A percentile compares a stretch with the other conserved stretches of the same genome.
These are phyloP conservation scores for Coniosporium tulheliwenetii DNA, from an alignment of 2,329 filamentous ascomycete genomes.

Conservation along the genomic window DNA sequence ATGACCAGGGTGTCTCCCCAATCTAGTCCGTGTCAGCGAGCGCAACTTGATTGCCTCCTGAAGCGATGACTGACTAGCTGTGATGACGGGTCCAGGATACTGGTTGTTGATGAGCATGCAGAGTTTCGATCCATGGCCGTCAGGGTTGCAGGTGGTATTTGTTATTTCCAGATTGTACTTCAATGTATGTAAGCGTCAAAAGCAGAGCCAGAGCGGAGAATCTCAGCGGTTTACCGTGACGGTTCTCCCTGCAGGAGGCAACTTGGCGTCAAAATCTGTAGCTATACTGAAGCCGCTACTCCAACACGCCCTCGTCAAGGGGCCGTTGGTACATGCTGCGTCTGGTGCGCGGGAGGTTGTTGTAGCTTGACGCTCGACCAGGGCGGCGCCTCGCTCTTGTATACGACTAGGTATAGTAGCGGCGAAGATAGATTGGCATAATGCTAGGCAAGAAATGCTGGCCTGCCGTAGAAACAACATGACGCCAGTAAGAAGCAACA, in stretches of 20 bases:
- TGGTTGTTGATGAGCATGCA: constrained; percentile 43
- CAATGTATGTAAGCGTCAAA: neutral
- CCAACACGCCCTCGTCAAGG: constrained; percentile 26
- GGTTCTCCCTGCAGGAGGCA: constrained; percentile 22
- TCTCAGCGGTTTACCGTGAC: constrained; percentile 2
- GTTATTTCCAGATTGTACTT: constrained; percentile 16
- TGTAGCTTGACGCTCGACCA: constrained; percentile 2
- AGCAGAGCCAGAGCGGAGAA: neutral
- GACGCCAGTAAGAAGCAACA: too few relatives aligned
- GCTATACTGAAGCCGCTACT: constrained; percentile 24
- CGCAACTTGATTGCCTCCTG: constrained; percentile 16
- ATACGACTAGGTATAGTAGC: constrained; percentile 4
- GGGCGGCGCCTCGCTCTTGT: constrained; percentile 2
- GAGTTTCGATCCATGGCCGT: constrained; percentile 16
- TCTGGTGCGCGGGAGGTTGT: constrained; percentile 5
- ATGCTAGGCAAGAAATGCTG: neutral
- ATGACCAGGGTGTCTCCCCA: constrained; percentile 33
- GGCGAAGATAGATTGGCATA: constrained; percentile 6
- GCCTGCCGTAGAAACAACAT: too few relatives aligned
- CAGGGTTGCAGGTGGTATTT: constrained; percentile 20
- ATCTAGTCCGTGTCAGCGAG: constrained; percentile 17
- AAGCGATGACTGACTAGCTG: constrained; percentile 33
- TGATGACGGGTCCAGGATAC: constrained; percentile 51
- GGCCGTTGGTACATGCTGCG: constrained; percentile 23
- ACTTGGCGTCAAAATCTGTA: constrained; percentile 28